A percentile compares a stretch with the other conserved stretches of the same genome.
phyloP scores from a whole-genome alignment of 2,329 filamentous ascomycete species.

The Thelonectria rubi region DNA sequence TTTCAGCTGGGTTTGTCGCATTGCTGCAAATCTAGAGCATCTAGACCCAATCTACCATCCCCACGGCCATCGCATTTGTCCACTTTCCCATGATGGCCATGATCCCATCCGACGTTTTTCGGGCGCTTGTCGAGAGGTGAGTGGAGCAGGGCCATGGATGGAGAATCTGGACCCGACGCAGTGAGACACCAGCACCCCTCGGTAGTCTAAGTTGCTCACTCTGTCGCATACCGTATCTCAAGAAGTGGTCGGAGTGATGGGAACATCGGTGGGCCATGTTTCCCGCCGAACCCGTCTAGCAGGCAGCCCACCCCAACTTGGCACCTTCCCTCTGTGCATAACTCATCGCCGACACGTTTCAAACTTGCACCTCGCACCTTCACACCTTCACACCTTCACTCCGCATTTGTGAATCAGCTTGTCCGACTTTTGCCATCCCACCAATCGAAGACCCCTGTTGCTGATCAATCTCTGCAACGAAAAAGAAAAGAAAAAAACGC shows the following conservation, averaged over 20 bases:
- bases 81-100: slow-evolving; percentile 33
- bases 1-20: slow-evolving; percentile 23
- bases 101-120: slow-evolving; percentile 30
- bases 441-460: background rate
- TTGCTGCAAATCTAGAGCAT: slow-evolving; percentile 21
- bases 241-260: no score
- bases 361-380: background rate
- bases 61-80: slow-evolving; percentile 25
- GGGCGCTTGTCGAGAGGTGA: background rate
- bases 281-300: no score
- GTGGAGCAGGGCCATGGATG: background rate
- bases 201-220: no score
- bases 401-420: slow-evolving; percentile 8
- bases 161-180: background rate
- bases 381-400: background rate
- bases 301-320: background rate
- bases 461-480: background rate
- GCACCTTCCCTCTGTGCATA: no score
- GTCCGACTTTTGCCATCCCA: slow-evolving; percentile 2
- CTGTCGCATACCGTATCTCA: no score
- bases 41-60: slow-evolving; percentile 36
- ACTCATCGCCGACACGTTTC: background rate
- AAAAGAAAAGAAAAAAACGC: background rate
- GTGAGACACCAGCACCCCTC: no score
- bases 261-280: no score